These are phyloP conservation scores for Pleurotus tuber-regium DNA, from an alignment of 768 basidiomycete genomes.

Conservation along the genomic window DNA sequence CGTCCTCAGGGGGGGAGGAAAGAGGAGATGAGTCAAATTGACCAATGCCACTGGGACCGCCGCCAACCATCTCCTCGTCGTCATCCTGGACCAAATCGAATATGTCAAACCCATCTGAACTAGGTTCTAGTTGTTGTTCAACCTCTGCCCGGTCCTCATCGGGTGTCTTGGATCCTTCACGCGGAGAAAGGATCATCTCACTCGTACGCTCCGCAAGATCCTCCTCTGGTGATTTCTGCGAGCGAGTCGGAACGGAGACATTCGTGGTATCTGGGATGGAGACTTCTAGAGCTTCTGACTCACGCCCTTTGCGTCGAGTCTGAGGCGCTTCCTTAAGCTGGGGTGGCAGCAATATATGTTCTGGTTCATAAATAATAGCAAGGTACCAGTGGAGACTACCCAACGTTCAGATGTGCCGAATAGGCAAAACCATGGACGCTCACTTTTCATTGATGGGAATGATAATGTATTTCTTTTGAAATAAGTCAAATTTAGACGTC, in stretches of 20 bases:
- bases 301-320: slow-evolving; percentile 17
- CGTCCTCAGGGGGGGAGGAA: not conserved
- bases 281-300: slow-evolving; percentile 7
- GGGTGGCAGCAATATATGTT: slow-evolving; percentile 49
- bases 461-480: slow-evolving; percentile 88
- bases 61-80: slow-evolving; percentile 1
- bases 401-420: not conserved
- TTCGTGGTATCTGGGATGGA: not conserved
- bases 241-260: not conserved
- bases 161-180: slow-evolving; percentile 9
- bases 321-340: slow-evolving; percentile 16
- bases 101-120: no score
- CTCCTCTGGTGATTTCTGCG: not conserved
- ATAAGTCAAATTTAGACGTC: slow-evolving; percentile 88
- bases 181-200: not conserved
- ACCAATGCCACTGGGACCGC: not conserved
- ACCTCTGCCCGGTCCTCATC: slow-evolving; percentile 11
- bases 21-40: not conserved
- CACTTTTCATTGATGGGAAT: slow-evolving; percentile 98
- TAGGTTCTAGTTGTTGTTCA: slow-evolving; percentile 2
- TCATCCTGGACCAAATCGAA: no score
- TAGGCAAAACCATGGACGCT: slow-evolving; percentile 17
- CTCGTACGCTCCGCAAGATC: not conserved
- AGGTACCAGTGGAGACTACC: slow-evolving; percentile 94
- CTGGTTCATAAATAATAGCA: slow-evolving; percentile 87